Evolutionary conservation across 2,329 filamentous ascomycete species (phyloP).

Genomic region (Nemania sp.): DNA sequence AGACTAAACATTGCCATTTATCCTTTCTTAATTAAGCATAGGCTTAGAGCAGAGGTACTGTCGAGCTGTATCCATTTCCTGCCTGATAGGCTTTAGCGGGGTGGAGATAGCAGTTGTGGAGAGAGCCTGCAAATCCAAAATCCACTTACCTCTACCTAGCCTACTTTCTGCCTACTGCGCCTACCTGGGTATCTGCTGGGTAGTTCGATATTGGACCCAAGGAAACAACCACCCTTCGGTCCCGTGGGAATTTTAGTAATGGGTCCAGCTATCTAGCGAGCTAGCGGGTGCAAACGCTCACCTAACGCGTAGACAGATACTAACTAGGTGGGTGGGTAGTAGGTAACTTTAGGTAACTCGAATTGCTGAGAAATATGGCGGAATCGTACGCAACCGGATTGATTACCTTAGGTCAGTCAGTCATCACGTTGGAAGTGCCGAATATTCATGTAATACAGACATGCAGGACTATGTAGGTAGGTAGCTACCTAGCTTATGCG

Average conservation of each 20-base stretch:
- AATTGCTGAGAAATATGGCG: background rate
- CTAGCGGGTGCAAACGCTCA: conserved; percentile 3
- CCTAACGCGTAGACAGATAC: background rate
- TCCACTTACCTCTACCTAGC: conserved; percentile 2
- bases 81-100: conserved; percentile 1
- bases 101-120: conserved; percentile 21
- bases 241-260: conserved; percentile 27
- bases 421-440: conserved; percentile 9
- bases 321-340: background rate
- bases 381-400: background rate
- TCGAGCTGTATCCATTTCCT: conserved; percentile 17
- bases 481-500: too few species aligned
- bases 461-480: conserved; percentile 3
- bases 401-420: too few species aligned
- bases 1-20: conserved; percentile 28
- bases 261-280: background rate
- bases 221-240: conserved; percentile 21
- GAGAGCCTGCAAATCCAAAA: conserved; percentile 10
- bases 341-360: background rate
- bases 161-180: background rate
- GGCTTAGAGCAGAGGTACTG: background rate
- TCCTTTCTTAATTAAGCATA: conserved; percentile 37
- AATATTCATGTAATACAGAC: conserved; percentile 21
- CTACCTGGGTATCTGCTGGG: background rate
- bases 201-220: conserved; percentile 7